These are phyloP conservation scores for Funneliformis geosporum DNA, from an alignment of 192 early-diverging fungal species.

Conservation along the genomic window DNA sequence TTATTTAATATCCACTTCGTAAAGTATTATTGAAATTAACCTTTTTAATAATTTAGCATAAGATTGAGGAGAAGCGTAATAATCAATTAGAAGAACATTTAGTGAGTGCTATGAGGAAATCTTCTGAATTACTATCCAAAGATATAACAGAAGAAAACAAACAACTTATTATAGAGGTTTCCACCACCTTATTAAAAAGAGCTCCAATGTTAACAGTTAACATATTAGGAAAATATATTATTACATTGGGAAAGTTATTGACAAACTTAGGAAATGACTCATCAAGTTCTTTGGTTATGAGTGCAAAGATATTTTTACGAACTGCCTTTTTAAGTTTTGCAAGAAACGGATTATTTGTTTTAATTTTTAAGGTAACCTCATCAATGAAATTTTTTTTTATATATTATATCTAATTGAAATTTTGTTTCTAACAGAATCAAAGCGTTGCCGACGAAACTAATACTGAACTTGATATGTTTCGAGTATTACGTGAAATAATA, in stretches of 20 bases:
- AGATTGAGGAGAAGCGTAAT: conserved; percentile 42
- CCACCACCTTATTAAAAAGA: conserved; percentile 49
- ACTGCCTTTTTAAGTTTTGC: conserved; percentile 57
- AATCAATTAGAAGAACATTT: conserved; percentile 37
- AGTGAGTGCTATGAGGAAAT: conserved; percentile 43
- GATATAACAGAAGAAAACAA: conserved; percentile 60
- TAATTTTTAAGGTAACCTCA: conserved; percentile 58
- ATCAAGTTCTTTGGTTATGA: conserved; percentile 47
- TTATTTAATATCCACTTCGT: background rate
- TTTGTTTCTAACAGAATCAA: conserved; percentile 31
- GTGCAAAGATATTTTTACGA: conserved; percentile 55
- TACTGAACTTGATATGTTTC: conserved; percentile 56
- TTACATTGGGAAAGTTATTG: conserved; percentile 57
- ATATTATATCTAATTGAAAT: background rate
- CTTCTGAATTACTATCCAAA: conserved; percentile 42
- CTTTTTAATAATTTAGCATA: conserved; percentile 36
- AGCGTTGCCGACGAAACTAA: conserved; percentile 44
- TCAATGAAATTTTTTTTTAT: background rate
- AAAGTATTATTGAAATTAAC: background rate
- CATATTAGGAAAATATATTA: conserved; percentile 58
- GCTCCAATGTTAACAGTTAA: conserved; percentile 58
- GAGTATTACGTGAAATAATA: conserved; percentile 52
- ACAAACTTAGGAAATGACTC: conserved; percentile 48
- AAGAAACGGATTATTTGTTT: conserved; percentile 59
- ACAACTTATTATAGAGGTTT: conserved; percentile 53